Base-by-base conservation (phyloP, 179 eudicot genomes). In the Corrigiola litoralis region DNA sequence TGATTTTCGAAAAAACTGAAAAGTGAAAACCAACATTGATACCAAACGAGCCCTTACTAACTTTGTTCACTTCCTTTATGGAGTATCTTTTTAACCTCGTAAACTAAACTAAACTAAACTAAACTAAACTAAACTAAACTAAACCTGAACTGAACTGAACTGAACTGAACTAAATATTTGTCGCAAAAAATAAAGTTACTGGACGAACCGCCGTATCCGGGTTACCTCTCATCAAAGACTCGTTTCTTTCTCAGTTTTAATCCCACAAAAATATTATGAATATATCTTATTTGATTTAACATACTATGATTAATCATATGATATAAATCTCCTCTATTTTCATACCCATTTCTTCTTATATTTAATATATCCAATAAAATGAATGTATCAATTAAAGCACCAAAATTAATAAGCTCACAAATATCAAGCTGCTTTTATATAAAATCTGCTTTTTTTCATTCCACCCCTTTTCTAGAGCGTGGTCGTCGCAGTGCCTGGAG, bases 401-500 rank as follows among this genome's bases (percentile, higher is more conserved):
- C 42, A 16, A n/a, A n/a, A n/a, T 20, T 74, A 4, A 58, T 32
- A 63, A 69, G 50, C 56, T 70, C 62, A 41, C 70, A 64, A 66
- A n/a, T n/a, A n/a, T 61, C 78, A 2, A 54, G 55, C 36, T 75
- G 76, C 11, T 81, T 79, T 56, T 73, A 81, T 24, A n/a, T 83
- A 1, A 74, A 68, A 67, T 54, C 80, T 10, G 75, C 82, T n/a
- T 76, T 81, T 18, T 90, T 90, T 45, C 96, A 84, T 81, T 81
- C 88, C 17, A 80, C 86, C 40, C 72, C 90, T 41, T 61, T 71
- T 65, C 68, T 84, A 48, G 90, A 84, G 34, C 84, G 96, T 36
- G 85, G 67, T 58, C 83, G 88, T 14, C 88, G 90, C 58, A 77
- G 75, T 76, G 52, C 66, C 55, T 82, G 88, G 88, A 80, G 72